These are phyloP conservation scores for Fusarium caatingaense DNA, from an alignment of 2,329 filamentous ascomycete genomes.

Conservation along the genomic window DNA sequence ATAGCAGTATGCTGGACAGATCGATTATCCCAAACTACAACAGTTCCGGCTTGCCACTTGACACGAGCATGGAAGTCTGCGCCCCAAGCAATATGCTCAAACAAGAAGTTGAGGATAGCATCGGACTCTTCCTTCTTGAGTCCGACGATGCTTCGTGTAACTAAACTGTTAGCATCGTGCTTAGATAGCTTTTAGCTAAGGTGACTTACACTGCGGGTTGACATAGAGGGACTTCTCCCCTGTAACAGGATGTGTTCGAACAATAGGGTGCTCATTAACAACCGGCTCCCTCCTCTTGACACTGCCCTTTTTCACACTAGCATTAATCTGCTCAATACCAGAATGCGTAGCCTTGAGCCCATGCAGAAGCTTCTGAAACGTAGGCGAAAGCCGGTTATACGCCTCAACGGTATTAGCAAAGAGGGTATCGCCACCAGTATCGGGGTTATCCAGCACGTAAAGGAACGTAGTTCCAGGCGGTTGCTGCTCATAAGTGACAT, in stretches of 20 bases:
- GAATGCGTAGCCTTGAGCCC: conserved; percentile 85
- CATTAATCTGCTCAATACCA: conserved; percentile 81
- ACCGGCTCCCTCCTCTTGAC: conserved; percentile 82
- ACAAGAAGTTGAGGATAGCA: conserved; percentile 77
- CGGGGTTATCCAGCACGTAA: conserved; percentile 85
- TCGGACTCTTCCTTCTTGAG: conserved; percentile 91
- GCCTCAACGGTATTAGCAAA: conserved; percentile 84
- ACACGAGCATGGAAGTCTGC: conserved; percentile 79
- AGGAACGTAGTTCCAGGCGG: conserved; percentile 91
- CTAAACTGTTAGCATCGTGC: conserved; percentile 52
- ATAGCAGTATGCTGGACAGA: conserved; percentile 83
- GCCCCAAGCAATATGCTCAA: conserved; percentile 61
- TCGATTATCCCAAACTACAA: conserved; percentile 89
- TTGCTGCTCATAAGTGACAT: conserved; percentile 88
- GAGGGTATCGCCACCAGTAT: conserved; percentile 84
- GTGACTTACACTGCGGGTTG: conserved; percentile 79
- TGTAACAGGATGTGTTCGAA: conserved; percentile 83
- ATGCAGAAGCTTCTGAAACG: conserved; percentile 83
- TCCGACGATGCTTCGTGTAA: conserved; percentile 83
- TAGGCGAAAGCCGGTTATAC: conserved; percentile 82
- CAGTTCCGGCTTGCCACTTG: conserved; percentile 82
- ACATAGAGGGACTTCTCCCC: conserved; percentile 87
- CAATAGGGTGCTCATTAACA: conserved; percentile 78
- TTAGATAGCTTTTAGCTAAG: no score
- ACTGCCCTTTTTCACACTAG: conserved; percentile 72